These are phyloP conservation scores for Carex cristatella DNA, from an alignment of 176 grass and related monocot genomes.

Conservation along the genomic window DNA sequence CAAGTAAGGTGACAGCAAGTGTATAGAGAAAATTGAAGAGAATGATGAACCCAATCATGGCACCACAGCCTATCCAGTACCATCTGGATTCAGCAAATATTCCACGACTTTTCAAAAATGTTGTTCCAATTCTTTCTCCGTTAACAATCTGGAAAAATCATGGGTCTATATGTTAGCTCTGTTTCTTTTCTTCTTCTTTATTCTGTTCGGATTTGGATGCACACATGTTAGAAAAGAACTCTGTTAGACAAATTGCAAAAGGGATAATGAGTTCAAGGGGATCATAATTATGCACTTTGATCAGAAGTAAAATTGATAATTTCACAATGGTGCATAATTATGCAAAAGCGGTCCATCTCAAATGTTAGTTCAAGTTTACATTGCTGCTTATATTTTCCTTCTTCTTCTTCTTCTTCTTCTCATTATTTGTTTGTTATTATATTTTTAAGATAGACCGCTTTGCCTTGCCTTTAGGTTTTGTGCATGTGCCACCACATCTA, in stretches of 20 bases:
- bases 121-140: constrained; percentile 50
- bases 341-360: no score
- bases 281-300: not conserved
- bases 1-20: constrained; percentile 55
- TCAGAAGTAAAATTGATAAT: not conserved
- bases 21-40: constrained; percentile 82
- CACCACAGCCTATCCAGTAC: constrained; percentile 86
- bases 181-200: no score
- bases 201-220: not conserved
- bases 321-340: not conserved
- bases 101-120: constrained; percentile 48
- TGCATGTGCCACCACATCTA: not conserved
- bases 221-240: not conserved
- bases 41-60: constrained; percentile 62
- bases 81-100: constrained; percentile 87
- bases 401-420: no score
- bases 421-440: no score
- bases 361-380: not conserved
- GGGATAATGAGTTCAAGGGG: not conserved
- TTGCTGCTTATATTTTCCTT: no score
- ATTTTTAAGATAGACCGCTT: not conserved
- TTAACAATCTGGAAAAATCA: constrained; percentile 8
- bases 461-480: not conserved
- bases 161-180: not conserved
- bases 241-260: not conserved